These are phyloP conservation scores for Corymbia citriodora DNA, from an alignment of 441 rosid genomes.

Conservation along the genomic window DNA sequence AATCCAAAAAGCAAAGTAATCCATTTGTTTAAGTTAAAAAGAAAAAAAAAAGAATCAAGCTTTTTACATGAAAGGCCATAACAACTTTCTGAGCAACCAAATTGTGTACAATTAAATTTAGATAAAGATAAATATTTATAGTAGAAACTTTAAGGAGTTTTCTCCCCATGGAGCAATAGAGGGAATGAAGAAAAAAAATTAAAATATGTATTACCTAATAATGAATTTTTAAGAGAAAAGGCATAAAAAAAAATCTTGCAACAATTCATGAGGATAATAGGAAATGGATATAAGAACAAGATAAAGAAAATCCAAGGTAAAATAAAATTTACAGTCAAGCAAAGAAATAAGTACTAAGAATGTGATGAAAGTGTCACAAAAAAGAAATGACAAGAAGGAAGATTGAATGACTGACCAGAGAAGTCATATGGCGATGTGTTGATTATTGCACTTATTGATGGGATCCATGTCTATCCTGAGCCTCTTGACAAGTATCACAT, in stretches of 20 bases:
- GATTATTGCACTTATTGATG: too few relatives aligned
- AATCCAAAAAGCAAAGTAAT: too few relatives aligned
- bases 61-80: not conserved
- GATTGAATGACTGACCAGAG: not conserved
- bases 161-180: too few relatives aligned
- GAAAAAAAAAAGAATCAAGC: too few relatives aligned
- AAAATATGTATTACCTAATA: not conserved
- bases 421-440: not conserved
- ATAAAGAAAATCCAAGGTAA: not conserved
- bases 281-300: not conserved
- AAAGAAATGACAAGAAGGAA: not conserved
- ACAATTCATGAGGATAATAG: not conserved
- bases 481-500: too few relatives aligned
- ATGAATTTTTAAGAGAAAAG: too few relatives aligned
- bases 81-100: not conserved
- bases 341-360: not conserved
- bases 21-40: rapidly evolving
- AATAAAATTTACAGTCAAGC: too few relatives aligned
- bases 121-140: too few relatives aligned
- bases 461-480: too few relatives aligned
- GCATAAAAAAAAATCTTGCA: not conserved
- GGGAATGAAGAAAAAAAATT: too few relatives aligned
- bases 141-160: too few relatives aligned
- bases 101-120: too few relatives aligned
- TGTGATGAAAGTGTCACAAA: not conserved